Evolutionary conservation across 768 basidiomycete species (phyloP), one percentile per base, ranked within the genome.

Genomic region (Hemileccinum impolitum): DNA sequence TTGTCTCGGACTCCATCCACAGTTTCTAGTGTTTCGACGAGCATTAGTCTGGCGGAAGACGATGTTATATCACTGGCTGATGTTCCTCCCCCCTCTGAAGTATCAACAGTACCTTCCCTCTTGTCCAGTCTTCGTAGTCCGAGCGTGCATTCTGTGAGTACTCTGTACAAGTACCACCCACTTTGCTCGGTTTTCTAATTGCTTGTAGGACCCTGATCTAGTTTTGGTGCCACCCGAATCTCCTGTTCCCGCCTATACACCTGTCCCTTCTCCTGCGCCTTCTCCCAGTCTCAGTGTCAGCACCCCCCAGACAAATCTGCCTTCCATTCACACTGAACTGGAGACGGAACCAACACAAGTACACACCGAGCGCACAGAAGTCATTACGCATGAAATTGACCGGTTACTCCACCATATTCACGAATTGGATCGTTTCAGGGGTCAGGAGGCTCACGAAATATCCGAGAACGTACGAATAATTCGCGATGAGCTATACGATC

Each of bases 401-500:
- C 63, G 72, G 8, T 54, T 84, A 15, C 63, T 84, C 42, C 71
- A 79, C 34, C 72, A 75, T 46, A 64, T 84, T 10, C 81, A 87
- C 44, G 83, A 88, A 45, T 59, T 91, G 12, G 82, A 91, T 56
- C 71, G 76, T 28, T 70, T 73, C 15, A 72, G 87, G 45, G 83
- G 80, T 0, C 72, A 78, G 3, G 87, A 94, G 55, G 78, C 75
- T 26, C 73, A 78, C 23, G 83, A 84, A 14, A 61, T 94, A 8
- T 74, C 77, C 1, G 81, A 80, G 39, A 83, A 87, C 59, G 73
- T 95, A 4, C 78, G 78, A 44, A 78, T 81, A 0, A 79, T 96
- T 34, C 78, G 85, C 49, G 74, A 84, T 32, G 83, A 88, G 54
- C 70, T 95, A 3, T 74, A 73, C 12, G 80, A 83, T 39, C 72